Conservation (phyloP, 352 stramenopile genomes). For the Globisporangium irregulare region DNA sequence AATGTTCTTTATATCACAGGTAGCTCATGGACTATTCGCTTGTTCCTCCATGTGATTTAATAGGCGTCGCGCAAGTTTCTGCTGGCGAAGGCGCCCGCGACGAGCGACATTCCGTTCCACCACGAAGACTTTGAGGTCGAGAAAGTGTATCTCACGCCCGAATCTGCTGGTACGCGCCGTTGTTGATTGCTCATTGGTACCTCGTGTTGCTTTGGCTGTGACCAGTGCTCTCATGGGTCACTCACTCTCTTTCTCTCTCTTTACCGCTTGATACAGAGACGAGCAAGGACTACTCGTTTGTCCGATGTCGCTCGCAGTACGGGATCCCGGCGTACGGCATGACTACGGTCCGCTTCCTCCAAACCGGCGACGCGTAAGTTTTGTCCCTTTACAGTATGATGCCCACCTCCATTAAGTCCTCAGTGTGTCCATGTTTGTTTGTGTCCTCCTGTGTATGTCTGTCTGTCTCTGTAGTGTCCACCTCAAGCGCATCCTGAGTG, state of each 20-base stretch:
- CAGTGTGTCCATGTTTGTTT: neutral
- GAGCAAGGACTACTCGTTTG: conserved; percentile 86
- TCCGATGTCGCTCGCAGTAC: conserved; percentile 81
- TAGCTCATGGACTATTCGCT: neutral
- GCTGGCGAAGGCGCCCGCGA: conserved; percentile 38
- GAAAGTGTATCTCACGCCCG: conserved; percentile 81
- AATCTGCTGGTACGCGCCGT: conserved; percentile 41
- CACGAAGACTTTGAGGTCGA: conserved; percentile 87
- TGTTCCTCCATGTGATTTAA: neutral
- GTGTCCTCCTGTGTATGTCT: neutral
- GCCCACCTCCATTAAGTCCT: neutral
- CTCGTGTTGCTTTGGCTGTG: neutral
- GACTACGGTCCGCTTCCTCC: conserved; percentile 80
- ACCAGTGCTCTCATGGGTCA: no score
- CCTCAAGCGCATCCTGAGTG: conserved; percentile 79
- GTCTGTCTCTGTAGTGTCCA: conserved; percentile 52
- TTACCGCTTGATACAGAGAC: conserved; percentile 31
- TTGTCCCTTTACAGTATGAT: neutral
- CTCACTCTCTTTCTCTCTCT: neutral
- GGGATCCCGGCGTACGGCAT: conserved; percentile 83
- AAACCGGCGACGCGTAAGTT: conserved; percentile 74
- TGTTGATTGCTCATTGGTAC: neutral
- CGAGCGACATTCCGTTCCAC: conserved; percentile 63
- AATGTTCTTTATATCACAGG: no score
- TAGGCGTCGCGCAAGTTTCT: conserved; percentile 75